Evolutionary conservation across 75 land plant genomes (phyloP), one percentile per base, ranked within the genome.

Genomic region (Selaginella moellendorffii): DNA sequence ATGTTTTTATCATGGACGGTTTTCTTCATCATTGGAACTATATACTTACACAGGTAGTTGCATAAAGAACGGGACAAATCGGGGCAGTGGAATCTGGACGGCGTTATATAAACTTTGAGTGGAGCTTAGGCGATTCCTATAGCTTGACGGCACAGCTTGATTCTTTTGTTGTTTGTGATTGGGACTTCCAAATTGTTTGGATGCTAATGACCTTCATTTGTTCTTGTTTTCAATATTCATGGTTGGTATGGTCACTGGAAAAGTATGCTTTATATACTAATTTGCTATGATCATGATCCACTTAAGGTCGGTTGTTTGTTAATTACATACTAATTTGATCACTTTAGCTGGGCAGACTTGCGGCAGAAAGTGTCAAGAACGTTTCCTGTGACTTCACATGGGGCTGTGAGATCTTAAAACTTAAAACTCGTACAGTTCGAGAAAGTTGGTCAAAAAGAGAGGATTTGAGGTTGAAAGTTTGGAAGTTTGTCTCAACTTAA

Each of bases 321-420:
- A 36, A 14, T 36, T 36, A 36, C 14, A 5, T 36, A 36, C 14
- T 36, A 14, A 5, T 5, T 36, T 5, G 46, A 36, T 14, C 10
- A 5, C 14, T 36, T 36, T 5, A 5, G 14, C 14, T 36, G 10
- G 14, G 46, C 14, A 5, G 14, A 36, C 46, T 5, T 36, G 46
- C n/a, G n/a, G n/a, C n/a, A n/a, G 46, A 36, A 5, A 36, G 14
- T 36, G 46, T 5, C 14, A 36, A 5, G 46, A 36, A 36, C 14
- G 46, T 36, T 36, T 36, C 46, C 46, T 36, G 46, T 36, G n/a
- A n/a, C n/a, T n/a, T n/a, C n/a, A n/a, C n/a, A n/a, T 36, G 46
- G 5, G 46, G 5, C 10, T 36, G 46, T 36, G 46, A 5, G 46
- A 5, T 36, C 10, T 5, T 36, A 14, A 5, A 36, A 36, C 46